Conservation (phyloP, 2,329 filamentous ascomycete genomes). For the Zasmidium citrigriseum region DNA sequence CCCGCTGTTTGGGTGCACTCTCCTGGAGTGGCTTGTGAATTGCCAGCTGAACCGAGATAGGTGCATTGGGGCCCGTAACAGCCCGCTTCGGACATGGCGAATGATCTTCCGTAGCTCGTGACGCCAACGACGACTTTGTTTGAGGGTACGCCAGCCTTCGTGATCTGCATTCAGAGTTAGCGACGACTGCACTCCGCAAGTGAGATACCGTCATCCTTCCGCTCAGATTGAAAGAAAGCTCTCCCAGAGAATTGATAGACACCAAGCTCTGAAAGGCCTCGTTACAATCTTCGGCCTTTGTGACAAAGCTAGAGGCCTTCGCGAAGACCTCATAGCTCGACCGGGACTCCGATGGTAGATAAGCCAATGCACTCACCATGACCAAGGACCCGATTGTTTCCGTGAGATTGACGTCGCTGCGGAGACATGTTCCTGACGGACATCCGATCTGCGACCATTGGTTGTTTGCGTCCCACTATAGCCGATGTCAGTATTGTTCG, state of each 20-base stretch:
- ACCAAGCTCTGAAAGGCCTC: no score
- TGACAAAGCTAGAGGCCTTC: no score
- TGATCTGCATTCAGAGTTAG: not conserved
- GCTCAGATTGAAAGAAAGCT: no score
- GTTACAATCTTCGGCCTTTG: no score
- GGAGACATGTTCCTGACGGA: conserved; percentile 29
- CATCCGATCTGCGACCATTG: conserved; percentile 22
- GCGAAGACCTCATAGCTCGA: no score
- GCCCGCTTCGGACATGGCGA: conserved; percentile 37
- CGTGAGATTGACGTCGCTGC: conserved; percentile 33
- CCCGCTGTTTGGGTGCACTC: conserved; percentile 37
- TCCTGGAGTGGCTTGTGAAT: not conserved
- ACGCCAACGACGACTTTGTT: conserved; percentile 40
- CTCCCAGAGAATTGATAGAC: no score
- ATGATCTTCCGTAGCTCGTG: conserved; percentile 37
- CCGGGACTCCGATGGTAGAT: no score
- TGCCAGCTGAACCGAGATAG: conserved; percentile 12
- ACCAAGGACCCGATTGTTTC: conserved; percentile 23
- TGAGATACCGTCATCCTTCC: no score
- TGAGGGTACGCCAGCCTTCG: conserved; percentile 19
- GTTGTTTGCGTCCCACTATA: not conserved
- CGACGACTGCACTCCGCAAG: no score
- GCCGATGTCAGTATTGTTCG: conserved; percentile 5
- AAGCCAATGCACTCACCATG: no score
- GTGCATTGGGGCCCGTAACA: conserved; percentile 31